Evolutionary conservation across 495 filamentous ascomycete genomes (phyloP).

Genomic region (Neurospora pannonica): DNA sequence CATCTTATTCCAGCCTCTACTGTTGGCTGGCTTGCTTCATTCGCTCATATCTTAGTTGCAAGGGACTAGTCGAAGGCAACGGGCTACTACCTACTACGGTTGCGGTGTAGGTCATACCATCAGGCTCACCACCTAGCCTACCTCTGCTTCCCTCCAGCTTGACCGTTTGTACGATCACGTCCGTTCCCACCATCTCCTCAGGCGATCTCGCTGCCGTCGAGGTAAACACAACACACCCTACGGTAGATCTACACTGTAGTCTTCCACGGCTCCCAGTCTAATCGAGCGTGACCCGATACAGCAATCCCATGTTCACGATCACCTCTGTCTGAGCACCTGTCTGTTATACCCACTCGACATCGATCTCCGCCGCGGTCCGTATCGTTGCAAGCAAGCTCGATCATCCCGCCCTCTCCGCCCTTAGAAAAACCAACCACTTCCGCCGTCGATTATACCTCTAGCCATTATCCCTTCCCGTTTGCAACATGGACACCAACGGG

Average conservation of each 20-base stretch:
- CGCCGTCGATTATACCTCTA: neutral
- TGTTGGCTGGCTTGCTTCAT: neutral
- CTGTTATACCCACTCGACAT: neutral
- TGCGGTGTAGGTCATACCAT: neutral
- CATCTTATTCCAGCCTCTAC: neutral
- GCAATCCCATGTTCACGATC: neutral
- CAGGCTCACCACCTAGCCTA: neutral
- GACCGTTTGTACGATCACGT: neutral
- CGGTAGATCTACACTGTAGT: neutral
- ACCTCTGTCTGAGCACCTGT: neutral
- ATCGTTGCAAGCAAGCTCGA: neutral
- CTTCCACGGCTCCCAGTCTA: neutral
- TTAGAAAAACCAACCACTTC: too few relatives aligned
- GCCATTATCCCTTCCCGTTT: neutral
- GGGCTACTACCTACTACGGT: neutral
- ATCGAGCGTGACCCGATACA: neutral
- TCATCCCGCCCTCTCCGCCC: neutral
- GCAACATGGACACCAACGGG: slow-evolving; percentile 18
- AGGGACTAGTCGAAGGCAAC: neutral
- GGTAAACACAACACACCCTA: neutral
- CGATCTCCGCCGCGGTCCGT: neutral
- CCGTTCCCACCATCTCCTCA: neutral
- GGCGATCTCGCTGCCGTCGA: neutral
- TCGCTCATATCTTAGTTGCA: neutral
- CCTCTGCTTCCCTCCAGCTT: neutral